Evolutionary conservation across 768 basidiomycete genomes (phyloP), one percentile per base, ranked within the genome.

Genomic region (Paxillus ammoniavirescens): DNA sequence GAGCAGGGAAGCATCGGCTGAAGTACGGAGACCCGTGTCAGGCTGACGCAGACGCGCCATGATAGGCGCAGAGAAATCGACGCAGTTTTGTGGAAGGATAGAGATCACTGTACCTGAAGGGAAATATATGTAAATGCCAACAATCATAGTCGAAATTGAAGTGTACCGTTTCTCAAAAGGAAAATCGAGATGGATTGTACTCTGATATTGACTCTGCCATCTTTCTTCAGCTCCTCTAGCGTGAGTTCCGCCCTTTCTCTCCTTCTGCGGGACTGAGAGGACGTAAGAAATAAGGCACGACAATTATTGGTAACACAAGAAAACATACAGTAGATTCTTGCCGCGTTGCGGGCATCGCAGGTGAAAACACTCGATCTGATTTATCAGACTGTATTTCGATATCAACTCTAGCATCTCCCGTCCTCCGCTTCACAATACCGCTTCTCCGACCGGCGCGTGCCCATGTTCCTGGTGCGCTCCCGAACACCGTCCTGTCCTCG

Each of bases 141-240:
- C 2, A 13, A 10, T 38, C 14, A 12, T n/a, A 31, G n/a, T 8
- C 9, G n/a, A 12, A 37, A 13, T n/a, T 30, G 37, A 33, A 58
- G 65, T 71, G 48, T 62, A 79, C 87, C 87, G 62, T 87, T 81
- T 53, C 82, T 75, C 58, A 83, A 75, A 7, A 89, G 73, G 71
- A 88, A 88, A 53, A 89, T 78, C 61, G 77, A 87, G 72, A 89
- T 75, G 3, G 87, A 83, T 33, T 79, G 71, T 38, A 86, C 73
- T 52, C 79, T 76, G 18, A 89, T 82, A 35, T 78, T 72, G 12
- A 87, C 78, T 49, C 84, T 76, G 23, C 84, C 81, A 12, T 79
- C 83, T 55, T 77, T 77, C 58, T 77, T 79, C 17, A 81, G 70
- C 17, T 73, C 71, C 23, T 70, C 50, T 5, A 59, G 47, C 26